These are phyloP conservation scores for Corynascus novoguineensis DNA, from an alignment of 495 filamentous ascomycete species.

Conservation along the genomic window DNA sequence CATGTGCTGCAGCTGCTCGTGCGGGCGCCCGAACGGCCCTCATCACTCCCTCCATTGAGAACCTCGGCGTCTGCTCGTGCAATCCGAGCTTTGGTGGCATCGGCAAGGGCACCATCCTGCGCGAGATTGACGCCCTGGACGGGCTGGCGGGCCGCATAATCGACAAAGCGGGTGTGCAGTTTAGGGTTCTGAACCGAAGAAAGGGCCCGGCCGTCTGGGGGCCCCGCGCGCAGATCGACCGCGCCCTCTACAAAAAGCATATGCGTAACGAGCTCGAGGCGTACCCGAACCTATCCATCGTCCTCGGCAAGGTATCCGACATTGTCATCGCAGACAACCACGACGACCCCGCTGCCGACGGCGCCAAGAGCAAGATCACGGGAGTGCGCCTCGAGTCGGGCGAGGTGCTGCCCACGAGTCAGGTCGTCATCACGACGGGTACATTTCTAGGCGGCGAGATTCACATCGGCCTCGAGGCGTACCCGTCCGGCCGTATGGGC, in stretches of 20 bases:
- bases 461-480: conserved; percentile 81
- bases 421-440: conserved; percentile 91
- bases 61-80: conserved; percentile 94
- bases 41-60: conserved; percentile 78
- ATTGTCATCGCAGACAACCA: conserved; percentile 63
- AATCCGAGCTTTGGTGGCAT: conserved; percentile 98
- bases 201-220: conserved; percentile 98
- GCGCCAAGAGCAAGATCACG: conserved; percentile 66
- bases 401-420: conserved; percentile 70
- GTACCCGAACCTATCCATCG: conserved; percentile 70
- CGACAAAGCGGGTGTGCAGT: conserved; percentile 91
- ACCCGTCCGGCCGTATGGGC: conserved; percentile 85
- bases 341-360: conserved; percentile 34
- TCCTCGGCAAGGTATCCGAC: conserved; percentile 87
- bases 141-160: conserved; percentile 84
- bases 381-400: conserved; percentile 87
- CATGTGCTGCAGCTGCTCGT: conserved; percentile 86
- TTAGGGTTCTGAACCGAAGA: conserved; percentile 75
- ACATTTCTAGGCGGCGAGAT: conserved; percentile 97
- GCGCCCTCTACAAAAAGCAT: conserved; percentile 79
- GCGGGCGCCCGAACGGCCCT: conserved; percentile 85
- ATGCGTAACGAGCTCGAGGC: conserved; percentile 81
- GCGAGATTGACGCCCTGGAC: conserved; percentile 93
- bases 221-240: conserved; percentile 92
- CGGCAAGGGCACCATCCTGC: conserved; percentile 95